Evolutionary conservation across 352 stramenopile species (phyloP).

Genomic region (Elongisporangium senticosum): DNA sequence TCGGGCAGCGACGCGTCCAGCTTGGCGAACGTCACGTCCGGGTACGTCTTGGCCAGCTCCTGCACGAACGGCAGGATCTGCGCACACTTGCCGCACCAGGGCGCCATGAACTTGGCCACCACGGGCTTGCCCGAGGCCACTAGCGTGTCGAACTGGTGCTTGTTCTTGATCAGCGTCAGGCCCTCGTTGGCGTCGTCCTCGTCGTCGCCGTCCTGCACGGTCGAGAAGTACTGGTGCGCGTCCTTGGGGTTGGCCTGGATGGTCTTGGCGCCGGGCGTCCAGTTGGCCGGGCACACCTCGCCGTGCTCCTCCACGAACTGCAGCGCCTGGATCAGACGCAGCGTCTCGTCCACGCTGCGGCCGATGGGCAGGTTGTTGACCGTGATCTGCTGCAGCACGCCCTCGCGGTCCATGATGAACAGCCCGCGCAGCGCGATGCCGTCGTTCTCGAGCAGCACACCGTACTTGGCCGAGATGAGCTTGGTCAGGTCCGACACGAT

Average conservation of each 20-base stretch:
- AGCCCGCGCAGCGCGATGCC: constrained; percentile 87
- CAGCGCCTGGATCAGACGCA: constrained; percentile 90
- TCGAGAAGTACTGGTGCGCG: constrained; percentile 80
- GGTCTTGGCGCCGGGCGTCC: constrained; percentile 88
- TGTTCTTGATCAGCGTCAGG: constrained; percentile 51
- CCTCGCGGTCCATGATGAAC: constrained; percentile 92
- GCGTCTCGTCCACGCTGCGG: constrained; percentile 89
- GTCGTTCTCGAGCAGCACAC: constrained; percentile 81
- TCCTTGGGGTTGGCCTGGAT: constrained; percentile 85
- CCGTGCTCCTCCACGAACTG: constrained; percentile 91
- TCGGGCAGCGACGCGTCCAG: constrained; percentile 68
- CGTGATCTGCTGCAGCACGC: constrained; percentile 82
- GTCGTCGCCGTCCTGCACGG: constrained; percentile 37
- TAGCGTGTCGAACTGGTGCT: constrained; percentile 54
- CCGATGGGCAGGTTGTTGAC: constrained; percentile 92
- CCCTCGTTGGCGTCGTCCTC: constrained; percentile 33
- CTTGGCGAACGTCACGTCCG: constrained; percentile 74
- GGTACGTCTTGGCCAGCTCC: constrained; percentile 58
- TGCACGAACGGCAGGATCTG: constrained; percentile 78
- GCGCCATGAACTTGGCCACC: constrained; percentile 81
- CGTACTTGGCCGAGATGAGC: constrained; percentile 88
- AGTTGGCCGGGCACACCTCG: constrained; percentile 92
- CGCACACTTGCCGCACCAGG: constrained; percentile 83
- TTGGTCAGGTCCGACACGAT: constrained; percentile 93
- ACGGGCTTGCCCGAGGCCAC: constrained; percentile 65